Base-by-base conservation (phyloP, 371 early-diverging fungal species). In the Quaeritorhiza haematococci region DNA sequence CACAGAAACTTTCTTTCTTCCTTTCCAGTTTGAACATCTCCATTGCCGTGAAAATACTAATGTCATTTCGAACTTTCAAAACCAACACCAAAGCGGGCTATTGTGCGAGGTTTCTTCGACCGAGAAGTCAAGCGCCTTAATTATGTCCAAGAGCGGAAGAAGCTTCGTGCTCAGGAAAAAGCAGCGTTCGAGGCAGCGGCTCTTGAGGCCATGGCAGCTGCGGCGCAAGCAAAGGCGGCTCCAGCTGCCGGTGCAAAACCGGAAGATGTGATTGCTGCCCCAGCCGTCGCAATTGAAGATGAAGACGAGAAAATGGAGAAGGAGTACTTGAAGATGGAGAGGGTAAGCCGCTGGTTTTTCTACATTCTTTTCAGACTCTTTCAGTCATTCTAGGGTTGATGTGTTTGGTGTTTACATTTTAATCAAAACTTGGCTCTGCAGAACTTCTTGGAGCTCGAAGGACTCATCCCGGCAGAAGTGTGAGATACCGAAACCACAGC, bases 81-180 rank as follows among this genome's bases (percentile, higher is more conserved):
- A 50, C 8, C 15, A 52, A 13, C 19, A 6, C 34, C 13, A 6
- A 17, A 45, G 48, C 8, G 33, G 70, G n/a, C 53, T 0, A 44
- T 76, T 49, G 62, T 74, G 2, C 53, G 56, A 0, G 55, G 61
- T 0, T 76, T 76, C 61, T 75, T 82, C 53, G 82, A 82, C n/a
- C 55, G 80, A 23, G 82, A 82, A 62, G 72, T 68, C 17, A 58
- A 60, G 19, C 53, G 82, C 6, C 55, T 82, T 3, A 53, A 26
- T 6, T 58, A 63, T 23, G 35, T 43, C n/a, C 43, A 46, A 3
- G 60, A 63, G 27, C 42, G 67, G 47, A 67, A 60, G n/a, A 30
- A 38, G 34, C 19, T 50, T 1, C 58, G 64, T 15, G 53, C 55
- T 4, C 21, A 43, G 28, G 65, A 67, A 23, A 62, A 60, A 34